Conservation (phyloP, 345 rosid species). For the Sisymbrium irio region DNA sequence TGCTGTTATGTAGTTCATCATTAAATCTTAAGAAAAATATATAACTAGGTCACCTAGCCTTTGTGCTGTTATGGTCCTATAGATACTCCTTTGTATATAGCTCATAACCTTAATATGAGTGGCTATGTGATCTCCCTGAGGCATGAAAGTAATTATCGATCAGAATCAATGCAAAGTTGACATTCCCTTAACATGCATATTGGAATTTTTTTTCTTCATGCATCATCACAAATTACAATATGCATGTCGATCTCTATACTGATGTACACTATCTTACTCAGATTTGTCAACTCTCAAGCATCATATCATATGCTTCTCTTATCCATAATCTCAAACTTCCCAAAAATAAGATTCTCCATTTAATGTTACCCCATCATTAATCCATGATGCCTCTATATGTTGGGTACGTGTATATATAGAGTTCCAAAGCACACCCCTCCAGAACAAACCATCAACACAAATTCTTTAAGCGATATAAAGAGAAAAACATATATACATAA, state of each 20-base stretch:
- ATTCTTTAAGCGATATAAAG: not conserved
- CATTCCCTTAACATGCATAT: constrained; percentile 35
- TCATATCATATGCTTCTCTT: constrained; percentile 28
- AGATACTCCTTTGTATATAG: not conserved
- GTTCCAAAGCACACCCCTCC: constrained; percentile 20
- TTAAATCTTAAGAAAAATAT: not conserved
- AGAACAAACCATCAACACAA: constrained; percentile 26
- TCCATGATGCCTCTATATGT: not conserved
- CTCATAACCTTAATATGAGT: not conserved
- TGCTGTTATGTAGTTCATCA: not conserved
- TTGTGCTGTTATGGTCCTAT: not conserved
- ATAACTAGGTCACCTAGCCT: not conserved
- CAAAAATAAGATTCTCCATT: constrained; percentile 18
- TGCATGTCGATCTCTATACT: constrained; percentile 12
- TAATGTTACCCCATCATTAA: constrained; percentile 10
- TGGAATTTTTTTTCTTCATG: constrained; percentile 23
- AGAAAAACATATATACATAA: not conserved
- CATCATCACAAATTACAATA: constrained; percentile 34
- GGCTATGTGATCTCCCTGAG: not conserved
- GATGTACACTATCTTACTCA: not conserved
- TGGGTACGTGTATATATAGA: constrained; percentile 23
- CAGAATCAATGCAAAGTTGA: constrained; percentile 40
- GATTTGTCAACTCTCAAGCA: constrained; percentile 36
- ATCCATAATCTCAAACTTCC: constrained; percentile 26
- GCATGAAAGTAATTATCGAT: constrained; percentile 18